A percentile compares a stretch with the other conserved stretches of the same genome.
Evolutionary conservation across 1,284 basidiomycete genomes (phyloP).

Genomic region (Malassezia furfur): DNA sequence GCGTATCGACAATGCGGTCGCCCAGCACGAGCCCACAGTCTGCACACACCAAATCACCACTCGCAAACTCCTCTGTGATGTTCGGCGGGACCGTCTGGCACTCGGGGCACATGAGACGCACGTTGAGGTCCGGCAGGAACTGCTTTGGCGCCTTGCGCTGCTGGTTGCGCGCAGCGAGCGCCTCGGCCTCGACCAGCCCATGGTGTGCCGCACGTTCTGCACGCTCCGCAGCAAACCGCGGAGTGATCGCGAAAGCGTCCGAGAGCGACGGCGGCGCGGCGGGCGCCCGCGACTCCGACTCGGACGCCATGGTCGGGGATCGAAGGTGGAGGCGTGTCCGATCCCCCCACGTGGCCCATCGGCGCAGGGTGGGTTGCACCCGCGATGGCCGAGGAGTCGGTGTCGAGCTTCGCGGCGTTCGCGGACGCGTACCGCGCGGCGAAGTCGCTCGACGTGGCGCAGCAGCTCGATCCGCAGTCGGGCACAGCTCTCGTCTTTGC

Average conservation of each 20-base stretch:
- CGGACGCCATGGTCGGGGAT: not conserved
- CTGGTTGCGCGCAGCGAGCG: not conserved
- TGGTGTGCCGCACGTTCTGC: slow-evolving; percentile 13
- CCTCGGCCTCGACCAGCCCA: not conserved
- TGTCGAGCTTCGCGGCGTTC: slow-evolving; percentile 35
- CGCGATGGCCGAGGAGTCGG: slow-evolving; percentile 10
- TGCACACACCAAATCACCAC: slow-evolving; percentile 93
- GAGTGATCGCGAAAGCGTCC: slow-evolving; percentile 38
- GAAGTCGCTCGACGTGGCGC: slow-evolving; percentile 22
- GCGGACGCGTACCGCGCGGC: slow-evolving; percentile 29
- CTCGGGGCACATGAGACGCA: slow-evolving; percentile 62
- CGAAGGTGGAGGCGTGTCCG: not conserved
- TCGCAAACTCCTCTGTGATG: slow-evolving; percentile 92
- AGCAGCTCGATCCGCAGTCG: slow-evolving; percentile 23
- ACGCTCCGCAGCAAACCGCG: slow-evolving; percentile 35
- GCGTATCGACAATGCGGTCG: slow-evolving; percentile 91
- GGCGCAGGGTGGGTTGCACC: not conserved
- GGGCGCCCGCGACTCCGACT: not conserved
- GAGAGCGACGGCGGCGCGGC: slow-evolving; percentile 19
- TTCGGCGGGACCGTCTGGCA: slow-evolving; percentile 85
- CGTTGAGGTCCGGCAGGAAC: slow-evolving; percentile 41
- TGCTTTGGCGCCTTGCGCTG: slow-evolving; percentile 6
- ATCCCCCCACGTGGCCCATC: not conserved
- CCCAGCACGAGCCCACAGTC: slow-evolving; percentile 90
- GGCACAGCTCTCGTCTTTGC: slow-evolving; percentile 36